Base-by-base conservation (phyloP, 352 stramenopile genomes). In the Pythium dissotocum region DNA sequence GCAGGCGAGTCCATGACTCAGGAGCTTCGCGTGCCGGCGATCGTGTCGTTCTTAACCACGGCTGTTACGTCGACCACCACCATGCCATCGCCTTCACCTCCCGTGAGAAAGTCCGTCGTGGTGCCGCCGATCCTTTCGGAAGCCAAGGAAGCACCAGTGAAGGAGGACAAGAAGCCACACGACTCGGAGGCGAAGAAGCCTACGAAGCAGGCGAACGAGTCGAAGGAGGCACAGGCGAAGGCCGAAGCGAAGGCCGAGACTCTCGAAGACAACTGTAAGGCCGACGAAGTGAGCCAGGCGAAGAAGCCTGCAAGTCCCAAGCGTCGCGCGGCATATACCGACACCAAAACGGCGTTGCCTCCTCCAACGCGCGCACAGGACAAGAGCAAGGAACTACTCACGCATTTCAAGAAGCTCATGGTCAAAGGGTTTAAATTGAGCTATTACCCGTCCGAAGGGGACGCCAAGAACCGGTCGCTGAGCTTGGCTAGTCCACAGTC, bases 361-460 rank as follows among this genome's bases (percentile, higher is more conserved):
- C n/a, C 58, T 30, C 32, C 63, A 21, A 69, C 63, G 21, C 38
- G 24, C 0, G 63, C 30, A n/a, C 70, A 75, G 6, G 79, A 86
- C 35, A 90, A 90, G 66, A 81, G 76, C 35, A 83, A 81, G 14
- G 73, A 89, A 55, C 71, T 90, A 40, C 73, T 90, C 2, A 63
- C 85, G 6, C 83, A 91, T 54, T 91, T 91, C 73, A 89, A 89
- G 52, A 91, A 86, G 65, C 75, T 91, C 21, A 71, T 91, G 54
- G 71, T 82, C 24, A 89, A 89, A 42, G 83, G 80, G 6, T 91
- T 89, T 44, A 64, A 78, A 63, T 68, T 89, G n/a, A 78, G 80
- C 44, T 89, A 91, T 67, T 73, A 88, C 52, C 75, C 83, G 8
- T 76, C 76, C 7, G 69, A 70, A 33, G 77, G 78, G 9, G 60